Evolutionary conservation across 140 eudicot genomes (phyloP).

Genomic region (Bidens hawaiensis): DNA sequence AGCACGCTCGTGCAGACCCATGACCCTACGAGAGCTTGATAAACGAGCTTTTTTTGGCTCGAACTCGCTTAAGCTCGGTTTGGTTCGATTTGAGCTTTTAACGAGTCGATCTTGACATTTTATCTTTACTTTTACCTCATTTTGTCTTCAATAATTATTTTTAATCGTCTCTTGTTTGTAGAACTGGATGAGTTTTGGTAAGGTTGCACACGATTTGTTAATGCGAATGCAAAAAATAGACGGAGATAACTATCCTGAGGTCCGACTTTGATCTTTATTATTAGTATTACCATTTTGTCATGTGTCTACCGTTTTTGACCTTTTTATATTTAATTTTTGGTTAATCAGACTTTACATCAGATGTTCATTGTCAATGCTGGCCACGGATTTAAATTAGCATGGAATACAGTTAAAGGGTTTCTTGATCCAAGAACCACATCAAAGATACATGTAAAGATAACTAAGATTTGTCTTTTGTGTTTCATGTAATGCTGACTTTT

Average conservation of each 20-base stretch:
- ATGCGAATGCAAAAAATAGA: conserved; percentile 92
- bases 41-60: not conserved
- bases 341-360: conserved; percentile 73
- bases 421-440: conserved; percentile 90
- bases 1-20: no score
- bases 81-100: not conserved
- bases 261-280: conserved; percentile 16
- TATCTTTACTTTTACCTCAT: not conserved
- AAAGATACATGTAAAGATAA: conserved; percentile 72
- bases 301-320: not conserved
- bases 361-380: conserved; percentile 97
- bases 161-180: conserved; percentile 6
- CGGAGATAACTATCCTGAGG: conserved; percentile 95
- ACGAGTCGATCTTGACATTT: not conserved
- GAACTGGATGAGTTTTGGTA: conserved; percentile 63
- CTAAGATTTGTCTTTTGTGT: not conserved
- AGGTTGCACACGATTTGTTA: conserved; percentile 79
- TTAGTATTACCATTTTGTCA: not conserved
- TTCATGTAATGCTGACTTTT: not conserved
- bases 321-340: not conserved
- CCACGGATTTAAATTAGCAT: conserved; percentile 63
- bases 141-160: not conserved
- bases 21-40: not conserved
- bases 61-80: not conserved
- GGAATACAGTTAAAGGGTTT: conserved; percentile 79